Conservation (phyloP, 192 early-diverging fungal species). For the Umbelopsis sp. region DNA sequence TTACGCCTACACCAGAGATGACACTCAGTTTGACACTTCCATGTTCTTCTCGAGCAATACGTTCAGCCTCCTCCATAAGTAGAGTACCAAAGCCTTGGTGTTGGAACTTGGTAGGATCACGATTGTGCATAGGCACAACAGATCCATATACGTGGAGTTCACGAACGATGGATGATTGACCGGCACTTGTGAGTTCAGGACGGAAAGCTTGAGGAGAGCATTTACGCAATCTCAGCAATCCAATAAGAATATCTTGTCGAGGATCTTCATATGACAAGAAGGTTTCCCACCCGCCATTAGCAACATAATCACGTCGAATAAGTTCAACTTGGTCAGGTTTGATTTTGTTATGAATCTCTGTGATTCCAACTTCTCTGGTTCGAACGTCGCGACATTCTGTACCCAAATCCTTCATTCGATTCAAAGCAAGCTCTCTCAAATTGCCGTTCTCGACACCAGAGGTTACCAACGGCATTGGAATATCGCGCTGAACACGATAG, state of each 20-base stretch:
- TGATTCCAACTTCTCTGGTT: slow-evolving; percentile 97
- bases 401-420: slow-evolving; percentile 96
- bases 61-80: slow-evolving; percentile 99
- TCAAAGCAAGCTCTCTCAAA: slow-evolving; percentile 90
- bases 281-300: slow-evolving; percentile 99
- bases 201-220: slow-evolving; percentile 87
- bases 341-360: slow-evolving; percentile 96
- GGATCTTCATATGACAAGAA: slow-evolving; percentile 99
- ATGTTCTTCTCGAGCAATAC: slow-evolving; percentile 98
- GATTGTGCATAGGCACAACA: slow-evolving; percentile 93
- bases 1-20: slow-evolving; percentile 96
- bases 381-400: slow-evolving; percentile 96
- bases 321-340: slow-evolving; percentile 94
- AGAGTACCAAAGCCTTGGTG: slow-evolving; percentile 99
- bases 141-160: slow-evolving; percentile 99
- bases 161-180: slow-evolving; percentile 90
- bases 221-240: slow-evolving; percentile 92
- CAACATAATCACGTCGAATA: slow-evolving; percentile 95
- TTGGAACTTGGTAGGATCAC: slow-evolving; percentile 99
- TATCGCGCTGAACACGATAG: slow-evolving; percentile 98
- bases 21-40: slow-evolving; percentile 93
- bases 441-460: slow-evolving; percentile 99
- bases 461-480: slow-evolving; percentile 99
- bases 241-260: slow-evolving; percentile 94
- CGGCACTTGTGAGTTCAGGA: slow-evolving; percentile 80